Base-by-base conservation (phyloP, 2,329 filamentous ascomycete species). In the Colletotrichum orbiculare region DNA sequence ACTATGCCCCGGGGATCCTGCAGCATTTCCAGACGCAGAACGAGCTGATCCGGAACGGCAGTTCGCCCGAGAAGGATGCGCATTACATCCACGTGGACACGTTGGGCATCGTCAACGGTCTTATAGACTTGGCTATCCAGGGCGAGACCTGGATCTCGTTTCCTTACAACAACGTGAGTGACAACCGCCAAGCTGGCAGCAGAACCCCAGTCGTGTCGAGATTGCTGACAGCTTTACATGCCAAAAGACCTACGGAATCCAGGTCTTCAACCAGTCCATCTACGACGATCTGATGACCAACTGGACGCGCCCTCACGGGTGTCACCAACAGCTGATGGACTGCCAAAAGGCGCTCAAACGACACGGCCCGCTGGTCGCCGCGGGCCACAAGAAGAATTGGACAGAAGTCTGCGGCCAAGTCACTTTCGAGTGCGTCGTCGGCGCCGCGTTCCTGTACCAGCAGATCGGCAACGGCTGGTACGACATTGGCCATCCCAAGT, bases 91-190 rank as follows among this genome's bases (percentile, higher is more conserved):
- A 85, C 58, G 79, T 93, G 9, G 79, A 79, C n/a, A 86, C 89
- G 0, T 75, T 93, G 0, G 90, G 90, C 11, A 90, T 93, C 64
- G 80, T 92, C 64, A 92, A 93, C 73, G 91, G 90, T 6, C 86
- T 89, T 67, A 79, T 93, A 42, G 91, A 94, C 70, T 81, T 85
- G 67, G 73, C 87, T 15, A 81, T 87, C 1, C 88, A 93, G 75
- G 79, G 79, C 3, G 84, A 85, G 4, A 84, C 77, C 67, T 87
- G 85, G 69, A 82, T 87, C 2, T 72, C 76, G 4, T 89, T 89
- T 72, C 84, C 85, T 7, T 81, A 82, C 66, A 86, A 87, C 71
- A 91, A 91, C 72, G 88, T 10, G n/a, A 61, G 62, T 53, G 4
- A 9, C 12, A 3, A n/a, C n/a, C 15, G 1, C 2, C 8, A 5